Evolutionary conservation across 495 filamentous ascomycete genomes (phyloP).

Genomic region (Aspergillus nanangensis): DNA sequence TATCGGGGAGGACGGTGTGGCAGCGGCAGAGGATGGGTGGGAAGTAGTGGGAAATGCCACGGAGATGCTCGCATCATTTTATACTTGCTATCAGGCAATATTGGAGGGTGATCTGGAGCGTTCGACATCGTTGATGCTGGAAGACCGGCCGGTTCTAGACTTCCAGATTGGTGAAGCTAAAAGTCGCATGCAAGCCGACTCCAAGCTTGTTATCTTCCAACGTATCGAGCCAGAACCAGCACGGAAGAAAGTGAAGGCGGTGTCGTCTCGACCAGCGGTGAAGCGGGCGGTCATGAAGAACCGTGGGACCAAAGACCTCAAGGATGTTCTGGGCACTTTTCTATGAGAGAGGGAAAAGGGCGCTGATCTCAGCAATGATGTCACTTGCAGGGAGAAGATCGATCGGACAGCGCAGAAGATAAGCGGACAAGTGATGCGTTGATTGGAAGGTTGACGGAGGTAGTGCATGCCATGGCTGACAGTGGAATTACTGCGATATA

Average conservation of each 20-base stretch:
- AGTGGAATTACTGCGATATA: no score
- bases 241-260: conserved; percentile 9
- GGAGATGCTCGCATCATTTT: conserved; percentile 3
- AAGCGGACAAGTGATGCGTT: not conserved
- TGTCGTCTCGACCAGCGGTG: not conserved
- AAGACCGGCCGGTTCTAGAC: conserved; percentile 17
- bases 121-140: not conserved
- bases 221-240: conserved; percentile 1
- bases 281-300: conserved; percentile 22
- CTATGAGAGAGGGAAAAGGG: no score
- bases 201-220: not conserved
- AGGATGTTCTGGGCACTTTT: conserved; percentile 18
- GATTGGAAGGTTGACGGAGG: no score
- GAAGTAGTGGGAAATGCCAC: not conserved
- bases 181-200: not conserved
- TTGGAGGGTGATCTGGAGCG: not conserved
- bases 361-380: no score
- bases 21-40: conserved; percentile 7
- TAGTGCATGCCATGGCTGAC: no score
- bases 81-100: conserved; percentile 12
- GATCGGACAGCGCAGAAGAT: not conserved
- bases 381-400: no score
- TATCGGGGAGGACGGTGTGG: not conserved
- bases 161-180: conserved; percentile 18
- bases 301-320: conserved; percentile 15